phyloP scores from a whole-genome alignment of 352 stramenopile genomes.

The Bremia lactucae region DNA sequence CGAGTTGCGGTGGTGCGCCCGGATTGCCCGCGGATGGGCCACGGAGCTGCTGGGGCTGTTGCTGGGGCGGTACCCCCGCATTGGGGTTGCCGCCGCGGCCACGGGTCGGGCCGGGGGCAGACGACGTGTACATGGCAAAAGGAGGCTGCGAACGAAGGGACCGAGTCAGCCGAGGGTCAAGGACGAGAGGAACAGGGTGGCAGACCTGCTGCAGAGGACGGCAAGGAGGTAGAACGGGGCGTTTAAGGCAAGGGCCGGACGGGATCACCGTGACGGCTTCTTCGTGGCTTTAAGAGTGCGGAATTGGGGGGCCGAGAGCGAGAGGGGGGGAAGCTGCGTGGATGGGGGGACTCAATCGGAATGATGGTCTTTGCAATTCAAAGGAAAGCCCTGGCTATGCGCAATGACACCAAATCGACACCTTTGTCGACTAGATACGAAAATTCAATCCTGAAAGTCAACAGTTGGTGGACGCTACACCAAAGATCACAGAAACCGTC shows the following conservation, averaged over 20 bases:
- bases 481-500: no score
- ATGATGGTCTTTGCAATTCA: conserved; percentile 10
- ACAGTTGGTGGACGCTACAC: no score
- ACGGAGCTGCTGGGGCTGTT: conserved; percentile 48
- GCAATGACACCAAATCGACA: background rate
- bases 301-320: conserved; percentile 25
- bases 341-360: conserved; percentile 11
- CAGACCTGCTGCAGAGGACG: conserved; percentile 4
- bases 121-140: conserved; percentile 54
- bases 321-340: conserved; percentile 16
- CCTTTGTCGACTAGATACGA: no score
- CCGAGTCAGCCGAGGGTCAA: no score
- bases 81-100: conserved; percentile 46
- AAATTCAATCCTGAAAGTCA: no score
- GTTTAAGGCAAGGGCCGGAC: no score
- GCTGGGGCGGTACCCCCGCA: conserved; percentile 25
- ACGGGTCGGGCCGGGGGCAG: conserved; percentile 42
- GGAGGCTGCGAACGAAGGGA: background rate
- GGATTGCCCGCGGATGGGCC: conserved; percentile 38
- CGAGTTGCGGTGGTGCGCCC: conserved; percentile 23
- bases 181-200: background rate
- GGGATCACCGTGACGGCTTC: conserved; percentile 4
- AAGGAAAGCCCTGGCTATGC: background rate
- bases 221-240: background rate
- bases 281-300: conserved; percentile 27